phyloP scores from a whole-genome alignment of 139 green algal genomes.

The Yamagishiella unicocca region DNA sequence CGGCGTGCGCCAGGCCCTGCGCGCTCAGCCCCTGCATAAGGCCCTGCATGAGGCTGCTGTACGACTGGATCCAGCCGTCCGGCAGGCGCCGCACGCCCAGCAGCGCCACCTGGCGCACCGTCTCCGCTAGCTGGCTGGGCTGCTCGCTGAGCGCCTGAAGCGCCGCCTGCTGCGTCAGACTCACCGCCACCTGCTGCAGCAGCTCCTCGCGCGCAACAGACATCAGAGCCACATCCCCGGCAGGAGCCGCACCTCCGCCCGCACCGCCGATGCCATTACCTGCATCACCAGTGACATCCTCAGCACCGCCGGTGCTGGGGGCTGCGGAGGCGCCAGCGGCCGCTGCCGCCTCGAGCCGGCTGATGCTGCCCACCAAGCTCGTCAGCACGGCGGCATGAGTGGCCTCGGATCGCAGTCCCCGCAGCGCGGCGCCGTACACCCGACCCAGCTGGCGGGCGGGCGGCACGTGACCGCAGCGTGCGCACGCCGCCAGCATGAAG shows the following conservation, averaged over 20 bases:
- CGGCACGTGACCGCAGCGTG: neutral
- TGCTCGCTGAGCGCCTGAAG: neutral
- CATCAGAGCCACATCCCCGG: neutral
- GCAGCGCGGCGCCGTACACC: neutral
- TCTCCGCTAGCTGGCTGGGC: neutral
- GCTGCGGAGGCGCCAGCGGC: neutral
- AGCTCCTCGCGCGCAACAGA: neutral
- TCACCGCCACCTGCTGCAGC: neutral
- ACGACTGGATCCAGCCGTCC: neutral
- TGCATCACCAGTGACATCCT: neutral
- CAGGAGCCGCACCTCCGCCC: neutral
- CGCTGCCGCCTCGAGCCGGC: neutral
- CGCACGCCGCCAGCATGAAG: neutral
- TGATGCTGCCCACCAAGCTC: neutral
- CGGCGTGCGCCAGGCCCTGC: neutral
- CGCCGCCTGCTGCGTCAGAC: neutral
- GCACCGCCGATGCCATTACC: neutral
- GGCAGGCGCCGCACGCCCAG: neutral
- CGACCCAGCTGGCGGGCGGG: neutral
- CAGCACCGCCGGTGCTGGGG: neutral
- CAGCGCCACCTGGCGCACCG: slow-evolving; percentile 5
- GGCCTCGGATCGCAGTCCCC: neutral
- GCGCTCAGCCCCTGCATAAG: neutral
- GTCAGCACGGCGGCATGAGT: neutral
- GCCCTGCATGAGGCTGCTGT: neutral